Conservation (phyloP, 768 basidiomycete species). For the Suillus clintonianus region DNA sequence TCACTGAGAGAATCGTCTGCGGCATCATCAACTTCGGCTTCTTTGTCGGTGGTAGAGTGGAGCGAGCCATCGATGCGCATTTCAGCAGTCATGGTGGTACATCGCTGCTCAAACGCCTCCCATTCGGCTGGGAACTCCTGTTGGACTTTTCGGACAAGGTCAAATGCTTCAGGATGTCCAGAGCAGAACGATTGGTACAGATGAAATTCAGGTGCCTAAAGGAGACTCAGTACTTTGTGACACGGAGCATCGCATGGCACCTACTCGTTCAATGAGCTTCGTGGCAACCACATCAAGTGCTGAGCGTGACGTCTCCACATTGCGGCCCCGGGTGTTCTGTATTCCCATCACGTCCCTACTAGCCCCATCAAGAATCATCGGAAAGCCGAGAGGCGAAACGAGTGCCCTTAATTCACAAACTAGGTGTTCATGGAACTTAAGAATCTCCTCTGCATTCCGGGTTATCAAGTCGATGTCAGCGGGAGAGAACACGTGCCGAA, state of each 20-base stretch:
- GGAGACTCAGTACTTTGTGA: constrained; percentile 7
- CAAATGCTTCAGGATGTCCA: constrained; percentile 79
- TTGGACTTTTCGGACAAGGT: constrained; percentile 67
- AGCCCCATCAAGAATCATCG: constrained; percentile 32
- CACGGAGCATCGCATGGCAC: constrained; percentile 6
- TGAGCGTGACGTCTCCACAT: constrained; percentile 45
- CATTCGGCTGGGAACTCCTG: constrained; percentile 71
- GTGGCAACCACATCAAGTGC: constrained; percentile 43
- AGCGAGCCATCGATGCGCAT: constrained; percentile 26
- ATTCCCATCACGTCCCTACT: background rate
- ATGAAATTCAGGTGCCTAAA: constrained; percentile 70
- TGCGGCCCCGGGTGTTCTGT: constrained; percentile 27
- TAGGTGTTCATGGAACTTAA: constrained; percentile 69
- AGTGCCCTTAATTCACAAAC: constrained; percentile 53
- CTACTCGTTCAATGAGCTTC: constrained; percentile 61
- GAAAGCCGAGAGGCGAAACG: constrained; percentile 53
- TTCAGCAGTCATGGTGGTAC: constrained; percentile 54
- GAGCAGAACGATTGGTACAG: constrained; percentile 88
- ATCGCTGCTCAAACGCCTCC: constrained; percentile 82
- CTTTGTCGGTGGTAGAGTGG: constrained; percentile 12
- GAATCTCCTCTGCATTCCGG: constrained; percentile 68
- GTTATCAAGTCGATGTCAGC: constrained; percentile 58
- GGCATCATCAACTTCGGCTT: constrained; percentile 7
- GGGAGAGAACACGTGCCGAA: constrained; percentile 57
- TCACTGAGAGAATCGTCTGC: constrained; percentile 9